phyloP scores from a whole-genome alignment of 768 basidiomycete genomes.

The Boletus bicolor region DNA sequence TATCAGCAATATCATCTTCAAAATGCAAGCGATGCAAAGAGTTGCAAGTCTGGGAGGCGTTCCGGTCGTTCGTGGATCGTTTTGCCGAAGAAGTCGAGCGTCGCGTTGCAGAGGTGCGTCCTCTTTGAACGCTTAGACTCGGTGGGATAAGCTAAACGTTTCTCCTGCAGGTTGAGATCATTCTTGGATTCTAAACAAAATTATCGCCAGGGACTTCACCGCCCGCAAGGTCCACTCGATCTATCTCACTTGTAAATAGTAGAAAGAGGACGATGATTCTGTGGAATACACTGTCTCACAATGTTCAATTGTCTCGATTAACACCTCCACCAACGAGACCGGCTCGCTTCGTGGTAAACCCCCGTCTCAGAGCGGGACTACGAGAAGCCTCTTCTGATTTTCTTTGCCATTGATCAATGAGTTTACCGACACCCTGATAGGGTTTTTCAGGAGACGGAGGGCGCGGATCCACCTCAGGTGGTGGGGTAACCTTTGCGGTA shows the following conservation, averaged over 20 bases:
- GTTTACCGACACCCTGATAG: slow-evolving; percentile 77
- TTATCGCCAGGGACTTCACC: not conserved
- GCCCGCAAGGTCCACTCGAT: not conserved
- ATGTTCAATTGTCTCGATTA: slow-evolving; percentile 20
- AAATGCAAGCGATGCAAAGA: not conserved
- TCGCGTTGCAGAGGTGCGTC: slow-evolving; percentile 6
- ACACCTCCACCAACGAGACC: slow-evolving; percentile 26
- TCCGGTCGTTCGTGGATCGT: slow-evolving; percentile 7
- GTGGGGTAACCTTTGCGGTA: slow-evolving; percentile 7
- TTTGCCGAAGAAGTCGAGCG: slow-evolving; percentile 9
- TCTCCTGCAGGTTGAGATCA: slow-evolving; percentile 10
- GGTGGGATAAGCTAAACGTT: not conserved
- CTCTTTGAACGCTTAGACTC: not conserved
- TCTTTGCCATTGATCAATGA: slow-evolving; percentile 87
- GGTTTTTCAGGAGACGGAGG: slow-evolving; percentile 73
- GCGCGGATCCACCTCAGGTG: slow-evolving; percentile 32
- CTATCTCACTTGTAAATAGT: slow-evolving; percentile 12
- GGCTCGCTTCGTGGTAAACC: slow-evolving; percentile 40
- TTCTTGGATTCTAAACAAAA: slow-evolving; percentile 1
- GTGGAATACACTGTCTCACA: slow-evolving; percentile 10
- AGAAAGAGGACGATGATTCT: not conserved
- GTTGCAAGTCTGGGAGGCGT: not conserved
- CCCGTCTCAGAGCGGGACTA: slow-evolving; percentile 37
- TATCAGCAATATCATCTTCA: slow-evolving; percentile 2
- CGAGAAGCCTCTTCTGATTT: slow-evolving; percentile 59